Percentiles rank a stretch among this genome's conserved stretches.
These are phyloP conservation scores for Botrytis aclada DNA, from an alignment of 2,329 filamentous ascomycete genomes.

Conservation along the genomic window DNA sequence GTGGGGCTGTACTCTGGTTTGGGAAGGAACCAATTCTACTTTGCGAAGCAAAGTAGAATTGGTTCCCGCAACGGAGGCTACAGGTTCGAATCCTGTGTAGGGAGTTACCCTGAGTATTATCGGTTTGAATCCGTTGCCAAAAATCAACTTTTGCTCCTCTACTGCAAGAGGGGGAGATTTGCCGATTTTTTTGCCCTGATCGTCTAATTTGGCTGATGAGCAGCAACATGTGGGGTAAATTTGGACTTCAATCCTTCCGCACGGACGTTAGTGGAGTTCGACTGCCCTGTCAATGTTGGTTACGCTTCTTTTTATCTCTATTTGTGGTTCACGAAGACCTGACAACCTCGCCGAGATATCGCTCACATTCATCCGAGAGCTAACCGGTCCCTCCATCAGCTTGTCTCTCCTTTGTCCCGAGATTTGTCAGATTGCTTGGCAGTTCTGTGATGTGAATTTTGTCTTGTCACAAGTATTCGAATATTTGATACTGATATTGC, in stretches of 20 bases:
- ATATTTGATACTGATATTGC: not conserved
- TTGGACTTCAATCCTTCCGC: not conserved
- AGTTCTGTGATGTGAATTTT: not conserved
- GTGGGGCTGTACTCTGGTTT: too few species aligned
- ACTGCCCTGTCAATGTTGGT: not conserved
- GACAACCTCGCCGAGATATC: not conserved
- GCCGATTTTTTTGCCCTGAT: not conserved
- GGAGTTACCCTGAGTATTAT: not conserved
- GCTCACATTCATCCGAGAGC: not conserved
- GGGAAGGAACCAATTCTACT: too few species aligned
- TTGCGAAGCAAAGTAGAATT: too few species aligned
- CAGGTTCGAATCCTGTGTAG: constrained; percentile 3
- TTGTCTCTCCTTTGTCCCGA: not conserved
- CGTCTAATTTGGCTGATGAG: not conserved
- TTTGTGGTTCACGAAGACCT: not conserved
- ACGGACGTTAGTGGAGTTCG: not conserved
- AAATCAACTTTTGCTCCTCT: not conserved
- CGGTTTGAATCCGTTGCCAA: not conserved
- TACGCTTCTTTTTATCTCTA: not conserved
- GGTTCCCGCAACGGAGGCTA: not conserved
- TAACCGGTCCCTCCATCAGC: not conserved
- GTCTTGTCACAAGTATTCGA: not conserved
- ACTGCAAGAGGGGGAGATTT: not conserved
- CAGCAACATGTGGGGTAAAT: not conserved
- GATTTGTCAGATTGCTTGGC: not conserved